phyloP scores from a whole-genome alignment of 164 flowering plant species.

The Saururus chinensis region DNA sequence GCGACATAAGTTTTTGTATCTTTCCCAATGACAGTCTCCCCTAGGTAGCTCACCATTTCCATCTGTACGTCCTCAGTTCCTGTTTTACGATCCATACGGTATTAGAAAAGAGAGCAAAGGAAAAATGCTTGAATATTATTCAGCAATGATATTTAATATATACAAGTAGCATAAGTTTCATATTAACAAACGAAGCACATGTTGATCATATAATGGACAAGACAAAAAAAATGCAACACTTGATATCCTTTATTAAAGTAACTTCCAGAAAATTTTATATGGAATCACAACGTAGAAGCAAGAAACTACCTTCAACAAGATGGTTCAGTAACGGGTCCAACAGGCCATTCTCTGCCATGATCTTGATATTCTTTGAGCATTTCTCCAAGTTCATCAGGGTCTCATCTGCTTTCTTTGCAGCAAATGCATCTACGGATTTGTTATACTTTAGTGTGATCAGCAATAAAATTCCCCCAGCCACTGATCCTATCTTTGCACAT shows the following conservation, averaged over 20 bases:
- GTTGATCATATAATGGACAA: no score
- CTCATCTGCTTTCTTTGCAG: constrained; percentile 43
- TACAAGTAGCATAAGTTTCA: no score
- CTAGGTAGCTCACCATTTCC: constrained; percentile 58
- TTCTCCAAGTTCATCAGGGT: constrained; percentile 51
- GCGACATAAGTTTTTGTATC: constrained; percentile 43
- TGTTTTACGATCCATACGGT: constrained; percentile 13
- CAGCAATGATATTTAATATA: no score
- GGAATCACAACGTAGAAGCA: neutral
- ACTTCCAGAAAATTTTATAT: neutral
- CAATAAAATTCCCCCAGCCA: constrained; percentile 51
- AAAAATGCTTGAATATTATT: no score
- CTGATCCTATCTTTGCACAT: constrained; percentile 40
- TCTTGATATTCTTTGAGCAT: constrained; percentile 45
- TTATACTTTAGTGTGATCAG: constrained; percentile 49
- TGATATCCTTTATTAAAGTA: no score
- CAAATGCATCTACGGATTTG: constrained; percentile 29
- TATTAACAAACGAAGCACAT: no score
- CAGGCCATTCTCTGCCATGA: constrained; percentile 73
- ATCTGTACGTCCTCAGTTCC: constrained; percentile 47
- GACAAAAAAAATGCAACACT: neutral
- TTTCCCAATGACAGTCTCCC: constrained; percentile 38
- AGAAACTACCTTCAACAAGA: constrained; percentile 47
- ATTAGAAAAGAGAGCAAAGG: no score
- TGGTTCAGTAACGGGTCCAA: constrained; percentile 59